Percentiles rank a stretch among this genome's conserved stretches.
These are phyloP conservation scores for Vinca minor DNA, from an alignment of 257 asterid genomes.

Conservation along the genomic window DNA sequence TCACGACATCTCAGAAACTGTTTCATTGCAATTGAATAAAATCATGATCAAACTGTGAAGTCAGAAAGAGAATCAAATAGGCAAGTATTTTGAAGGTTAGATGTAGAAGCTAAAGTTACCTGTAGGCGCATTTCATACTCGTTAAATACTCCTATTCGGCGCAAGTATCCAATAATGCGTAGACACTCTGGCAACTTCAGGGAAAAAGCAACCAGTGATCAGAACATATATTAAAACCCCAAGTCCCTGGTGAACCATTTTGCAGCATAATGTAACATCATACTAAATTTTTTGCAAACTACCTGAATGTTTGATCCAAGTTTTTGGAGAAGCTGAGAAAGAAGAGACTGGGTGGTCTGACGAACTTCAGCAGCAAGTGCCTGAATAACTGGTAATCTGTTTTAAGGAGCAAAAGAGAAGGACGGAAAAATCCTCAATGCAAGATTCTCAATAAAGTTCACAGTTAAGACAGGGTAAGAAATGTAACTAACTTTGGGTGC, in stretches of 20 bases:
- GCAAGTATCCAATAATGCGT: constrained; percentile 87
- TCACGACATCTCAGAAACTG: constrained; percentile 97
- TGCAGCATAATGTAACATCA: constrained; percentile 1
- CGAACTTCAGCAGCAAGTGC: constrained; percentile 86
- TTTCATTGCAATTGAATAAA: constrained; percentile 9
- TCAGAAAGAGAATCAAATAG: not conserved
- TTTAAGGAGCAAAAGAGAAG: too few species aligned
- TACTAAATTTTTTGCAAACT: constrained; percentile 9
- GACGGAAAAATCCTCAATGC: not conserved
- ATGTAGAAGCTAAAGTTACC: constrained; percentile 33
- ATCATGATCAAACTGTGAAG: constrained; percentile 23
- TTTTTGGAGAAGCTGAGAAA: constrained; percentile 87
- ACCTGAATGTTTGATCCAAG: constrained; percentile 97
- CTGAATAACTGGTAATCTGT: constrained; percentile 91
- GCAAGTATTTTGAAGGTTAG: not conserved
- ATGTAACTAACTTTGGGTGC: constrained; percentile 85
- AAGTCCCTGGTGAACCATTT: constrained; percentile 3
- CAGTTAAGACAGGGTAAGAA: constrained; percentile 20
- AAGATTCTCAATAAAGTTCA: constrained; percentile 11
- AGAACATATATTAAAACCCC: constrained; percentile 5
- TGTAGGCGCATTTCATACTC: constrained; percentile 97
- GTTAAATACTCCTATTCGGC: constrained; percentile 89
- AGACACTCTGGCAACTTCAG: constrained; percentile 94
- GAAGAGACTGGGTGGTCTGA: constrained; percentile 93
- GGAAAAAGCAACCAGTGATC: constrained; percentile 9